Conservation (phyloP, 768 basidiomycete species). For the Agrocybe praecox region DNA sequence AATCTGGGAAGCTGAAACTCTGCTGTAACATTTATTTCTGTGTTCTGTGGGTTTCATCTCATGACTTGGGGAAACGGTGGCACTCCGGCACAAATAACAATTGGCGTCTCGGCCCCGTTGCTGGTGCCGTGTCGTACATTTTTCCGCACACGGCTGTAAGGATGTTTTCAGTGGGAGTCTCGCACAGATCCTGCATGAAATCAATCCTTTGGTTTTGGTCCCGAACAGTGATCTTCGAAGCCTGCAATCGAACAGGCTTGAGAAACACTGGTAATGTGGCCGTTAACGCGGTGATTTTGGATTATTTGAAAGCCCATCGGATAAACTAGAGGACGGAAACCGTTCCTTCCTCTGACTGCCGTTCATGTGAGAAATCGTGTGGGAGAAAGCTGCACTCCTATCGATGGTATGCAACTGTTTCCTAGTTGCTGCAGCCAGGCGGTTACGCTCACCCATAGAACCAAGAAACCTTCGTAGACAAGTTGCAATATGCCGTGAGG, state of each 20-base stretch:
- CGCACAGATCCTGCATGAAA: background rate
- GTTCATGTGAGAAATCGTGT: no score
- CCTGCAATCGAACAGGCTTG: background rate
- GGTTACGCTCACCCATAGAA: no score
- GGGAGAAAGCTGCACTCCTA: no score
- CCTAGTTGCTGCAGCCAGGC: no score
- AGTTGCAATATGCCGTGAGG: no score
- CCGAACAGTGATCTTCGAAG: constrained; percentile 4
- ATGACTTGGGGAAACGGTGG: background rate
- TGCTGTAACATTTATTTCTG: background rate
- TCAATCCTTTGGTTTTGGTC: constrained; percentile 20
- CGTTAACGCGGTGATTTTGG: no score
- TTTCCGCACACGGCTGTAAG: background rate
- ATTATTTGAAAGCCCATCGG: no score
- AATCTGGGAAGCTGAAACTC: background rate
- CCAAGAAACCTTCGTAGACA: no score
- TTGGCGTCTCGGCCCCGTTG: background rate
- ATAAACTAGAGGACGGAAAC: no score
- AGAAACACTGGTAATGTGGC: no score
- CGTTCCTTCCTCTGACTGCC: no score
- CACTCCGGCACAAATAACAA: background rate
- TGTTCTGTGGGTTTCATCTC: background rate
- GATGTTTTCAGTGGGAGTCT: background rate
- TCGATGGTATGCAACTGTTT: no score
- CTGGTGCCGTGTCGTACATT: background rate